Evolutionary conservation across 805 yeast genomes (phyloP), one percentile per base, ranked within the genome.

Genomic region (Teunomyces kruisii): DNA sequence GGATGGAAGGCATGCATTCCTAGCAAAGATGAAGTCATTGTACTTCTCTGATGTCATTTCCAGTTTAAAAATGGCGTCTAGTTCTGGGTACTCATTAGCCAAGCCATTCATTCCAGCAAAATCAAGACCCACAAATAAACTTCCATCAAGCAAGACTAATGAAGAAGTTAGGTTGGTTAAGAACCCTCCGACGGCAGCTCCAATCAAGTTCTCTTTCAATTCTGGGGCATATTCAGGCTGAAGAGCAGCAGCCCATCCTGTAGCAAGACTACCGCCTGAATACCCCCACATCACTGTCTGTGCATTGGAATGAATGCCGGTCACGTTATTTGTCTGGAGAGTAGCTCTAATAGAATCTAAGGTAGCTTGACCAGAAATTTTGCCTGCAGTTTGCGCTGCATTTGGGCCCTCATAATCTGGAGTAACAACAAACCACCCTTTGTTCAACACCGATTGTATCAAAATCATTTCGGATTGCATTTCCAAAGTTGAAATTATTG

Each of bases 131-230:
- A 68, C 58, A 26, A 55, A 58, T 1, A 53, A 6, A 4, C 54
- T 49, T 2, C 67, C 65, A 27, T 62, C 65, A 13, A 56, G 50
- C 9, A 52, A 49, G 8, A 39, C 50, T 1, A 58, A 55, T 2
- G 65, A 55, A 17, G 54, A 56, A 6, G 66, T 62, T 15, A 66
- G 47, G 40, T 67, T 64, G 15, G 67, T 58, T 9, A 62, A 65
- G 53, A 65, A 56, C 7, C 73, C 73, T 8, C 73, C 73, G 9
- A 64, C 16, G 3, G 68, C 67, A 7, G 56, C 68, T n/a, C 72
- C 74, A 52, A 56, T 8, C 24, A 48, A 15, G 36, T 40, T 37
- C 24, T 31, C 26, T 4, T 32, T 17, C 31, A 58, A 49, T 14
- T 58, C 61, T 1, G 62, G 61, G 2, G 64, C 63, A 28, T 58